A percentile compares a stretch with the other conserved stretches of the same genome.
These are phyloP conservation scores for Tricholoma flavovirens DNA, from an alignment of 768 basidiomycete species.

Conservation along the genomic window DNA sequence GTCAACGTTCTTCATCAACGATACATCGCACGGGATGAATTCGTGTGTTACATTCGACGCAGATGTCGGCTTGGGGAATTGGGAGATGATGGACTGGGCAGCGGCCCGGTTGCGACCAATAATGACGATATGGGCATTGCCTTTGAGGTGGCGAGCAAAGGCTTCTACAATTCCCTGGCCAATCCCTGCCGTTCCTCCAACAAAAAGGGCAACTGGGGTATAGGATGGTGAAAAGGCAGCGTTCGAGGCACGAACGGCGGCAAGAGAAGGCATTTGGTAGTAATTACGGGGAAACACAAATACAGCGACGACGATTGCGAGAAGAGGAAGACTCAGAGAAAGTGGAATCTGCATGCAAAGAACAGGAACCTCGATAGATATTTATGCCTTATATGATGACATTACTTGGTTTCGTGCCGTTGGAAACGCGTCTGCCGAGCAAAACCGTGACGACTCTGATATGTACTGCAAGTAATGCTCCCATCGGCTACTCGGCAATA, in stretches of 20 bases:
- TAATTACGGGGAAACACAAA: background rate
- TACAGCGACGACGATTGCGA: background rate
- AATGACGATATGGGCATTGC: constrained; percentile 47
- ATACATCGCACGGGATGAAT: constrained; percentile 49
- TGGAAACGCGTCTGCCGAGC: too few species aligned
- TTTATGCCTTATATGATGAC: too few species aligned
- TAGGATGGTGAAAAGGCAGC: constrained; percentile 21
- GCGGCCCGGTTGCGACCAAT: constrained; percentile 46
- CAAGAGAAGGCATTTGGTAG: background rate
- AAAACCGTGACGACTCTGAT: too few species aligned
- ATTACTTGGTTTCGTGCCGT: too few species aligned
- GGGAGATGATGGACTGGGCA: constrained; percentile 41
- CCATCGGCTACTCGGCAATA: too few species aligned
- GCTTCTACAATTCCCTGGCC: constrained; percentile 42
- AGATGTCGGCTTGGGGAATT: constrained; percentile 28
- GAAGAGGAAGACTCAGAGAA: background rate
- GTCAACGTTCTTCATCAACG: constrained; percentile 48
- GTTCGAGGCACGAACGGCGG: constrained; percentile 20
- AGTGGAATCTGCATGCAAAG: background rate
- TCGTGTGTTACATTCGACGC: constrained; percentile 26
- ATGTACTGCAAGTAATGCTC: too few species aligned
- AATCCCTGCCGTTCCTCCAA: constrained; percentile 44
- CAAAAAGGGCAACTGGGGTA: constrained; percentile 32
- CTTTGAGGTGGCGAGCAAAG: constrained; percentile 42
- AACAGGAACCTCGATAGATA: too few species aligned